These are phyloP conservation scores for Wickerhamiella australiensis DNA, from an alignment of 805 yeast species.

Conservation along the genomic window DNA sequence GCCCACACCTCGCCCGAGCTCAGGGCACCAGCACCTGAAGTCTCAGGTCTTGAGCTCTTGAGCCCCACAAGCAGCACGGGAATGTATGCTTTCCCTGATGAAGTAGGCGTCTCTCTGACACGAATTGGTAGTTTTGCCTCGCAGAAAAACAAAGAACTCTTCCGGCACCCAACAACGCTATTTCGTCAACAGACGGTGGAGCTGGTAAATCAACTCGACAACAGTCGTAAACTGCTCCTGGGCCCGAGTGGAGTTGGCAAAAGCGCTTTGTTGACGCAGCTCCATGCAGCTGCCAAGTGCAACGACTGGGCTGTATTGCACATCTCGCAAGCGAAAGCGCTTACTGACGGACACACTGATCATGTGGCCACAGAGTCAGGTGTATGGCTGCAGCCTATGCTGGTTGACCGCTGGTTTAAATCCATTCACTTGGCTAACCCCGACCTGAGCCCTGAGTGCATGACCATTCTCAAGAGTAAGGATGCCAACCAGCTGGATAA, in stretches of 20 bases:
- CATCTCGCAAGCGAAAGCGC: slow-evolving; percentile 45
- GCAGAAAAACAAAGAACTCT: slow-evolving; percentile 21
- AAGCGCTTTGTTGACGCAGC: slow-evolving; percentile 57
- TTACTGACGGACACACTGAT: slow-evolving; percentile 65
- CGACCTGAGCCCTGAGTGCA: slow-evolving; percentile 21
- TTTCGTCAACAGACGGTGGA: slow-evolving; percentile 15
- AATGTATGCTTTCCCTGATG: slow-evolving; percentile 18
- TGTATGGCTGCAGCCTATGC: slow-evolving; percentile 67
- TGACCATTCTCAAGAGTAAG: slow-evolving; percentile 13
- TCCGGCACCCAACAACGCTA: slow-evolving; percentile 13
- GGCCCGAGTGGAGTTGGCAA: slow-evolving; percentile 58
- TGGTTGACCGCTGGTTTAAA: slow-evolving; percentile 45
- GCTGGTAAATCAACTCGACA: not conserved
- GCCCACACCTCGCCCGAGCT: slow-evolving; percentile 9
- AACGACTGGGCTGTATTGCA: slow-evolving; percentile 42
- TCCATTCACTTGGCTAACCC: slow-evolving; percentile 40
- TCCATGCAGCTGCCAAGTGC: slow-evolving; percentile 43
- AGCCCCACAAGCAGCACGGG: slow-evolving; percentile 4
- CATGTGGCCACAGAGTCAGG: slow-evolving; percentile 41
- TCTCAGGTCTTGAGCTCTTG: slow-evolving; percentile 10
- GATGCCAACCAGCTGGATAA: slow-evolving; percentile 13
- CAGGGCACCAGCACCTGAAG: slow-evolving; percentile 16
- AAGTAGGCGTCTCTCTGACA: slow-evolving; percentile 16
- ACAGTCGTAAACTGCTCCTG: slow-evolving; percentile 14
- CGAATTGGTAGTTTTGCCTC: slow-evolving; percentile 20